Conservation (phyloP, 2,329 filamentous ascomycete species). For the Arachnopeziza araneosa region DNA sequence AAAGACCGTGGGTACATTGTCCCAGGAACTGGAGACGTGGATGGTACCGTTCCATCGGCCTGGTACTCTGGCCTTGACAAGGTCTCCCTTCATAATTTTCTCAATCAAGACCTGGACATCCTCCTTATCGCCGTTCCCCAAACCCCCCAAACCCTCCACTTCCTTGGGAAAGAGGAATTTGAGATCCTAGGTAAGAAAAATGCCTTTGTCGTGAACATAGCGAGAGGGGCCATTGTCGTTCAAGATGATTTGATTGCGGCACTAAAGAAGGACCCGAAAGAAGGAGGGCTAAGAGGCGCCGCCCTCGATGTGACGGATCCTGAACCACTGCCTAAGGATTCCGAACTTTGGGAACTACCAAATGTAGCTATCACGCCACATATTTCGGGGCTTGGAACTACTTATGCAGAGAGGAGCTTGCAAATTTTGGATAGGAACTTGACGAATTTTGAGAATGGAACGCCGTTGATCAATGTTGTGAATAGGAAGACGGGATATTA, state of each 20-base stretch:
- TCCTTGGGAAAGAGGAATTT: slow-evolving; percentile 38
- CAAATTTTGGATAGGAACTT: slow-evolving; percentile 55
- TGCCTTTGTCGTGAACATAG: slow-evolving; percentile 58
- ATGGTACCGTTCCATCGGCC: slow-evolving; percentile 31
- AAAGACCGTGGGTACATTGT: slow-evolving; percentile 57
- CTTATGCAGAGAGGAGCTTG: slow-evolving; percentile 52
- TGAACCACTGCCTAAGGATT: slow-evolving; percentile 55
- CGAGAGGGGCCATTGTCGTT: slow-evolving; percentile 55
- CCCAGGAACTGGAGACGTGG: slow-evolving; percentile 47
- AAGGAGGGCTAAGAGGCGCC: slow-evolving; percentile 50
- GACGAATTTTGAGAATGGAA: slow-evolving; percentile 44
- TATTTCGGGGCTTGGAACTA: slow-evolving; percentile 48
- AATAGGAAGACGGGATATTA: slow-evolving; percentile 56
- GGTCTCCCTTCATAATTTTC: slow-evolving; percentile 30
- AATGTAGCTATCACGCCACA: slow-evolving; percentile 63
- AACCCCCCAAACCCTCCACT: slow-evolving; percentile 30
- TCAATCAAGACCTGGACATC: slow-evolving; percentile 33
- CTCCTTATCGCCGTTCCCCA: slow-evolving; percentile 34
- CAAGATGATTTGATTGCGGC: slow-evolving; percentile 53
- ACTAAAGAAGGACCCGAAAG: slow-evolving; percentile 31
- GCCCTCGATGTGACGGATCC: slow-evolving; percentile 65
- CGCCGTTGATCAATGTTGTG: slow-evolving; percentile 55
- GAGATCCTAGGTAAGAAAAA: slow-evolving; percentile 33
- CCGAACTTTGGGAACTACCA: slow-evolving; percentile 55
- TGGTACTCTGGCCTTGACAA: slow-evolving; percentile 34